Evolutionary conservation across 176 grass and related monocot species (phyloP).

Genomic region (Bromus sterilis): DNA sequence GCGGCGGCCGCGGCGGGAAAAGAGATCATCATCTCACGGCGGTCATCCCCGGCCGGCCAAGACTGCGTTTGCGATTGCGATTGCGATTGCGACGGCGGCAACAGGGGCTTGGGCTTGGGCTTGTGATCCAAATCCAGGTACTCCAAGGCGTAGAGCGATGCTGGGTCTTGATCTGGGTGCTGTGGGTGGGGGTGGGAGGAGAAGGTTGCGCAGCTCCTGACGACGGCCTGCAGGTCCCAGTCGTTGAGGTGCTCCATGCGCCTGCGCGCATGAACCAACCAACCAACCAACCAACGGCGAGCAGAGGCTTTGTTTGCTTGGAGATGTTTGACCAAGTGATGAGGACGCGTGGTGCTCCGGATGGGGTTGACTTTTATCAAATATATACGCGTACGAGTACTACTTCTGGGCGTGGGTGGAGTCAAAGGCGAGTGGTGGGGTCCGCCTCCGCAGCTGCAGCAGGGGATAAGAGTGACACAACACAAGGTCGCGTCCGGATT

Average conservation of each 20-base stretch:
- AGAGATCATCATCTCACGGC: constrained; percentile 40
- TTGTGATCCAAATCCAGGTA: constrained; percentile 35
- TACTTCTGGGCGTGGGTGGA: neutral
- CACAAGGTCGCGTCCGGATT: constrained; percentile 17
- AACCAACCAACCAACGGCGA: too few species aligned
- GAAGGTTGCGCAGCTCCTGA: constrained; percentile 60
- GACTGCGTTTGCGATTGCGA: too few species aligned
- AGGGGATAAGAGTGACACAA: neutral
- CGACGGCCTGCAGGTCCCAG: constrained; percentile 92
- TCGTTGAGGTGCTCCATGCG: constrained; percentile 71
- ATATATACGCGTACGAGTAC: constrained; percentile 37
- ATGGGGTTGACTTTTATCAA: constrained; percentile 38
- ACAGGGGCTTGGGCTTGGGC: too few species aligned
- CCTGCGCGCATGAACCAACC: constrained; percentile 19
- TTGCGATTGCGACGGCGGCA: neutral
- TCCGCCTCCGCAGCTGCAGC: constrained; percentile 8
- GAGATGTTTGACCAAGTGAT: constrained; percentile 10
- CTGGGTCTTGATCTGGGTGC: too few species aligned
- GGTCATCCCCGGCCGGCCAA: neutral
- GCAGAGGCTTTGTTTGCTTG: neutral
- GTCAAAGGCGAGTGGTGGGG: constrained; percentile 42
- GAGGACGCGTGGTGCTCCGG: constrained; percentile 12
- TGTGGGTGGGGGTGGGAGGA: constrained; percentile 23
- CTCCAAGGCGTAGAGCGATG: constrained; percentile 23
- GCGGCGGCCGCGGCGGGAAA: constrained; percentile 18